Conservation (phyloP, 495 filamentous ascomycete genomes). For the Penicillium riverlandense region DNA sequence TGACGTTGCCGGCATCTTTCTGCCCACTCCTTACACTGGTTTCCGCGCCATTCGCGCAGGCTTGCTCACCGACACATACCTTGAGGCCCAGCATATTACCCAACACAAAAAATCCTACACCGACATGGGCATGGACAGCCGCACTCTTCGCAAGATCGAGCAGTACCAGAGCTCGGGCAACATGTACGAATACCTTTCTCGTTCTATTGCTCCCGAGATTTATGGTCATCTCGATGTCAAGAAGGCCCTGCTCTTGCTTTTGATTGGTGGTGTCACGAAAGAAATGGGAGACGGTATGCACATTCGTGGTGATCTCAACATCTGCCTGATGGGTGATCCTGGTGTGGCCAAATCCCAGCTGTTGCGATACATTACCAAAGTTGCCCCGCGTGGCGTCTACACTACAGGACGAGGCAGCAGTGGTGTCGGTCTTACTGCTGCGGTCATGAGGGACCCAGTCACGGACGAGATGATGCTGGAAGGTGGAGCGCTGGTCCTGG, state of each 20-base stretch:
- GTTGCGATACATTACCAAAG: slow-evolving; percentile 96
- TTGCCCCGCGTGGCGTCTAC: slow-evolving; percentile 94
- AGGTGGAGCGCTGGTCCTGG: slow-evolving; percentile 89
- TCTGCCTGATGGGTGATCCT: slow-evolving; percentile 98
- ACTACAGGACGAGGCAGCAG: slow-evolving; percentile 94
- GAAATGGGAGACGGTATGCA: slow-evolving; percentile 97
- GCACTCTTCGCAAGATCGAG: slow-evolving; percentile 72
- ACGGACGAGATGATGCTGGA: slow-evolving; percentile 99
- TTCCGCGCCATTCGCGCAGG: slow-evolving; percentile 95
- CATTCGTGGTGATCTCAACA: slow-evolving; percentile 97
- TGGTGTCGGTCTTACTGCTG: slow-evolving; percentile 94
- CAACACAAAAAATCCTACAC: slow-evolving; percentile 99
- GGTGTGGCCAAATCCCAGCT: slow-evolving; percentile 99
- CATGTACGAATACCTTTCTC: slow-evolving; percentile 88
- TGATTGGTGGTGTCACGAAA: slow-evolving; percentile 95
- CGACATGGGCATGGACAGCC: slow-evolving; percentile 69
- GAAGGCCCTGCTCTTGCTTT: slow-evolving; percentile 87
- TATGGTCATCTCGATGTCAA: slow-evolving; percentile 96
- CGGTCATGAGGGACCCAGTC: slow-evolving; percentile 96
- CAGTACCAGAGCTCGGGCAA: slow-evolving; percentile 74
- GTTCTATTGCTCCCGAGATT: slow-evolving; percentile 96
- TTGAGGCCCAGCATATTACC: slow-evolving; percentile 86
- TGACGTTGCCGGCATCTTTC: slow-evolving; percentile 89
- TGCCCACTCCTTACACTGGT: slow-evolving; percentile 94
- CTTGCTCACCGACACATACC: slow-evolving; percentile 90